Base-by-base conservation (phyloP, 306 rosid species). In the Prunus mongolica region DNA sequence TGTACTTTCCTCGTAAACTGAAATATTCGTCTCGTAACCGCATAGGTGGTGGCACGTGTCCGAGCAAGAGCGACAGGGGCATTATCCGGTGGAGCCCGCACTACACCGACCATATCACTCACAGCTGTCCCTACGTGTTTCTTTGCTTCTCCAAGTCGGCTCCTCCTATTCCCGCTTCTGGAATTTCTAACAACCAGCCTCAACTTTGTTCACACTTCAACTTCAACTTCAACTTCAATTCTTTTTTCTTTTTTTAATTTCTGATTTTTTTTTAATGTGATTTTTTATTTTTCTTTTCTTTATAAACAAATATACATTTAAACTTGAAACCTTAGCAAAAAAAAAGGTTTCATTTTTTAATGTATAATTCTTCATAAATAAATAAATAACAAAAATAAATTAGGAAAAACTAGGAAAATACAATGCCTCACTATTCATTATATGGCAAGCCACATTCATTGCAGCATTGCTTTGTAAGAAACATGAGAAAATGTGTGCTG, bases 1-100 rank as follows among this genome's bases (percentile, higher is more conserved):
- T 41, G 70, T 76, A 46, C 77, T 77, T 81, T 81, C 85, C 84
- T 90, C 89, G 86, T 51, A 79, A 79, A 77, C 83, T 46, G 65
- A 65, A 78, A 88, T 88, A 88, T 90, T 88, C 88, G 79, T 72
- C 46, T 27, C 54, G 62, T 22, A 72, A 85, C 86, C 86, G 88
- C 84, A 75, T 34, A 74, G 63, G 61, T 76, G 2, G 6, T 78
- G 82, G 79, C 91, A 88, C 87, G 85, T 85, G 89, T 78, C 15
- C 46, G 15, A 10, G 12, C 47, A 67, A 69, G 25, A 22, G 72
- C 34, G 56, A 16, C 44, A 12, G 12, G 56, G 41, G 64, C 62
- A 70, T 76, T 71, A 68, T 75, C 15, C 19, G 0, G 12, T 4
- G 14, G 83, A 81, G 5, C 86, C 89, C 76, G 82, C 81, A 14